A percentile compares a stretch with the other conserved stretches of the same genome.
These are phyloP conservation scores for Venturia carpophila DNA, from an alignment of 2,329 filamentous ascomycete species.

Conservation along the genomic window DNA sequence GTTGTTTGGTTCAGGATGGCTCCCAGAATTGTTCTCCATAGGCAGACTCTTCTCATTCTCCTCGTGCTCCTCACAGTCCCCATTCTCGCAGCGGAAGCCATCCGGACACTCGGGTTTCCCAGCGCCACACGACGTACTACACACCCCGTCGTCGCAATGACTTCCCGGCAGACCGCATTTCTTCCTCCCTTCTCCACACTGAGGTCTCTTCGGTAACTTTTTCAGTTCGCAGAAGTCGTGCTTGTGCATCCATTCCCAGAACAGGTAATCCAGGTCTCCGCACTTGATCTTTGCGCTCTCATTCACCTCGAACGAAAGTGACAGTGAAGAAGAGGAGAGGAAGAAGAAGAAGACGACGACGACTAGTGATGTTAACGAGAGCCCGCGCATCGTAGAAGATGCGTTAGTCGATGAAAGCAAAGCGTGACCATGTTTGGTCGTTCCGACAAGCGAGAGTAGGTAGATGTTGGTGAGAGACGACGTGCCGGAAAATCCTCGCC, in stretches of 20 bases:
- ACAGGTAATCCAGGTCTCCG: not conserved
- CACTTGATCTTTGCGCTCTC: not conserved
- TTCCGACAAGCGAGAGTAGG: not conserved
- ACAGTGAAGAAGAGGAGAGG: too few relatives aligned
- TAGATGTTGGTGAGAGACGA: not conserved
- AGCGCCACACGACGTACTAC: not conserved
- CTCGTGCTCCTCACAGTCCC: not conserved
- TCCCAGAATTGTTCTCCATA: not conserved
- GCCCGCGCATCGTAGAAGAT: not conserved
- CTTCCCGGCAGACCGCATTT: not conserved
- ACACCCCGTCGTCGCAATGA: not conserved
- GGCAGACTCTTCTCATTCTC: too few relatives aligned
- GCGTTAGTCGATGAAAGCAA: not conserved
- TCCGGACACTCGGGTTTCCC: not conserved
- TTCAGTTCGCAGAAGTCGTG: not conserved
- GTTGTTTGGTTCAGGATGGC: not conserved
- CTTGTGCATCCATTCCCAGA: not conserved
- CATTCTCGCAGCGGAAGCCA: not conserved
- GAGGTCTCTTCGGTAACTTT: not conserved
- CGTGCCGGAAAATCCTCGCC: not conserved
- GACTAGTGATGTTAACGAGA: not conserved
- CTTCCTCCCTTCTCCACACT: constrained; percentile 3
- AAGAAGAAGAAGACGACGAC: not conserved
- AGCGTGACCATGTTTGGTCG: not conserved
- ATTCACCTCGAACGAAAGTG: not conserved